Evolutionary conservation across 2,329 filamentous ascomycete genomes (phyloP).

Genomic region (Epichloe scottii): DNA sequence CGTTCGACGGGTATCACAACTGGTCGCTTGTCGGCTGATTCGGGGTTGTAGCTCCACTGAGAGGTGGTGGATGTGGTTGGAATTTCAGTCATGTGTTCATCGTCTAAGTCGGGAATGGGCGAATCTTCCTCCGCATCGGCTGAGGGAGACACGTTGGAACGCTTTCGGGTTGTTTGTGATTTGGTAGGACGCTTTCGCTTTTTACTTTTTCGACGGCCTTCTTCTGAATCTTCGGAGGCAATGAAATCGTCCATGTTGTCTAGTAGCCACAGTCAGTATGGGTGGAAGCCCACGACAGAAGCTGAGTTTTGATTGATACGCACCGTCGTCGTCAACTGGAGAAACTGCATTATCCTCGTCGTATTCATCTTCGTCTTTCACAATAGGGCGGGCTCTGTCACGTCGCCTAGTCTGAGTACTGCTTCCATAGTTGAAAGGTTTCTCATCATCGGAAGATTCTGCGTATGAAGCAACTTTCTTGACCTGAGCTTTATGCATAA

Average conservation of each 20-base stretch:
- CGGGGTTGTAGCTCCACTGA: conserved; percentile 62
- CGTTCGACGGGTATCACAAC: conserved; percentile 22
- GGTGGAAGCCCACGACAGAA: neutral
- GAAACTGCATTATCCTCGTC: conserved; percentile 53
- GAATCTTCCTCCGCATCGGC: conserved; percentile 12
- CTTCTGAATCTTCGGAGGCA: conserved; percentile 76
- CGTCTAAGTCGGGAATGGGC: conserved; percentile 38
- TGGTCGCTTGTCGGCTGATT: conserved; percentile 26
- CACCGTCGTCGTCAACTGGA: conserved; percentile 52
- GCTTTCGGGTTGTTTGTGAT: conserved; percentile 45
- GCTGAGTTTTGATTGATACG: neutral
- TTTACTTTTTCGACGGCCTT: conserved; percentile 40
- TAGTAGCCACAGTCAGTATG: conserved; percentile 14
- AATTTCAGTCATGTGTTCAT: conserved; percentile 41
- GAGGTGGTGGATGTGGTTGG: conserved; percentile 59
- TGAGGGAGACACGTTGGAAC: conserved; percentile 39
- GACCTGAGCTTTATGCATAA: conserved; percentile 19
- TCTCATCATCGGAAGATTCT: conserved; percentile 71
- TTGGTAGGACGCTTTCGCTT: conserved; percentile 64
- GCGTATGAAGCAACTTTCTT: conserved; percentile 62
- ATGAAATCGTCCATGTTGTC: conserved; percentile 79
- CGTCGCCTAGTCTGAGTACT: conserved; percentile 26
- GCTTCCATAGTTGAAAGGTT: conserved; percentile 45
- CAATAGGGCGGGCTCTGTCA: conserved; percentile 40
- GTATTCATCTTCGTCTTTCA: conserved; percentile 58